Evolutionary conservation across 768 basidiomycete species (phyloP), one percentile per base, ranked within the genome.

Genomic region (Trametes meyenii): DNA sequence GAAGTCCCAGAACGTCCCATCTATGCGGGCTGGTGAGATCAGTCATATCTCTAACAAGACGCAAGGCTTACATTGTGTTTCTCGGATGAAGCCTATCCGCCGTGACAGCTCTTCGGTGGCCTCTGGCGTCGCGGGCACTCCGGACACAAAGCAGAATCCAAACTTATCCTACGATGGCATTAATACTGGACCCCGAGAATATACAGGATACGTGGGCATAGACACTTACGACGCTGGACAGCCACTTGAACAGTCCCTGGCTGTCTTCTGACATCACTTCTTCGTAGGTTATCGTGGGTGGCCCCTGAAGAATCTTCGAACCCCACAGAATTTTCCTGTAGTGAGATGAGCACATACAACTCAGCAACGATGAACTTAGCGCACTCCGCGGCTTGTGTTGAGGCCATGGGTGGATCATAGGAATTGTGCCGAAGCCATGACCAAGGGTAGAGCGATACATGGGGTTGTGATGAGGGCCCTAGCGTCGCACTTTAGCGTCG

Each of bases 1-100:
- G 70, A 98, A 96, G 69, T 98, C 94, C 96, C 96, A 99, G 75
- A 98, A 96, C 59, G 86, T 87, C 36, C 96, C 96, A 69, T 98
- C 94, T 95, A 64, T 1, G 38, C 3, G 2, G 23, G 4, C 19
- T n/a, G 13, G 23, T 60, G 7, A 58, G 36, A 24, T 21, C 17
- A 48, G 29, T 44, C 23, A 33, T 2, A 10, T n/a, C 16, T 7
- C 6, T 35, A 0, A 45, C 45, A 38, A 23, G 43, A 6, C 36
- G n/a, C n/a, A 13, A 19, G 19, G 59, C 78, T 61, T 56, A 82
- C 85, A 88, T 53, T 89, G 87, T 0, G 96, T 98, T 73, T 96
- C 88, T 45, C 96, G 85, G 60, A 97, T 95, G 69, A 91, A 92
- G 3, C 86, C 89, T 61, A 98, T 94, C 36, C 89, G 83, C 58